Conservation (phyloP, 2,329 filamentous ascomycete genomes). For the Neopestalotiopsis sp. region DNA sequence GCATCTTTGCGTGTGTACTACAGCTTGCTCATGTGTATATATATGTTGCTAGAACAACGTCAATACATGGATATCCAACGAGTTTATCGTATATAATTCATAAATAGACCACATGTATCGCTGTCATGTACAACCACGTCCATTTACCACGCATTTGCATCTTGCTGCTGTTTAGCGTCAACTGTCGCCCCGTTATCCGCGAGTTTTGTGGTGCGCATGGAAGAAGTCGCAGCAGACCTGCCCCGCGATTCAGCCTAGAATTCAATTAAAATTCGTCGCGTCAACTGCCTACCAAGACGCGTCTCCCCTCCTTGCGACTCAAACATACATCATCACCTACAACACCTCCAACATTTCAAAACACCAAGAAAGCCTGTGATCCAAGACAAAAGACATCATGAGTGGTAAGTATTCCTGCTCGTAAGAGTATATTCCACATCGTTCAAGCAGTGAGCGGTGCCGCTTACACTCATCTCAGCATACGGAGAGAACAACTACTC, state of each 20-base stretch:
- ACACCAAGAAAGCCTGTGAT: not conserved
- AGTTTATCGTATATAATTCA: too few species aligned
- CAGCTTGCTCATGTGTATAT: too few species aligned
- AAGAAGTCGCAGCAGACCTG: constrained; percentile 2
- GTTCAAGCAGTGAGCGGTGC: not conserved
- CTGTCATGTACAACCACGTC: not conserved
- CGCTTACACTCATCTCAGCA: not conserved
- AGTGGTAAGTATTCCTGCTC: not conserved
- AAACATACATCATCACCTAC: not conserved
- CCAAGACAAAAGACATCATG: not conserved
- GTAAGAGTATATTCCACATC: not conserved
- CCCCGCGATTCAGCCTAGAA: constrained; percentile 18
- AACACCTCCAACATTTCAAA: not conserved
- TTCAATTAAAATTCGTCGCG: constrained; percentile 22
- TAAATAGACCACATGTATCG: not conserved
- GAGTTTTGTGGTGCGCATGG: not conserved
- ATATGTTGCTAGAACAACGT: too few species aligned
- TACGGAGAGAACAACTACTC: constrained; percentile 16
- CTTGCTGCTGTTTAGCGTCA: not conserved
- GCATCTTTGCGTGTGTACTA: too few species aligned
- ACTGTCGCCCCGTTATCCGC: not conserved
- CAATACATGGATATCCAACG: too few species aligned
- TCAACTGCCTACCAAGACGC: constrained; percentile 14
- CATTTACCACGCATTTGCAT: not conserved
- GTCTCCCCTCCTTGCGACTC: constrained; percentile 13